Evolutionary conservation across 2,329 filamentous ascomycete species (phyloP), one percentile per base, ranked within the genome.

Genomic region (Cyanodermella asteris): DNA sequence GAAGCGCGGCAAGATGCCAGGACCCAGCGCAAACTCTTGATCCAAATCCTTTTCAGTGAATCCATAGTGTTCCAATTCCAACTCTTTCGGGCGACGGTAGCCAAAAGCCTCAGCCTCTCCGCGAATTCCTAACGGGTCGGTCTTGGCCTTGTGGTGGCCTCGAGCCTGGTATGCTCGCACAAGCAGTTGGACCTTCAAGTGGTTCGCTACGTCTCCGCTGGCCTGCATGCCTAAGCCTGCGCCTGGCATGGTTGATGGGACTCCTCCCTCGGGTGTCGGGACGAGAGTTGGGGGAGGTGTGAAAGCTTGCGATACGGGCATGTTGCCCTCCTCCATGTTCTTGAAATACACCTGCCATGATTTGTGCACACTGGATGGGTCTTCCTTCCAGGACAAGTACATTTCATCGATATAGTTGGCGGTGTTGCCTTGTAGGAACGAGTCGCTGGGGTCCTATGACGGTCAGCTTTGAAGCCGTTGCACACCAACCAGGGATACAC

Each of bases 321-420:
- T 94, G 44, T 87, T 77, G 49, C 87, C 87, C 37, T 70, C 76
- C 61, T 97, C 87, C 76, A 97, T 93, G 58, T 97, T 97, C 58
- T 72, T 78, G 66, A 97, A 97, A 65, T 97, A 97, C 47, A 90
- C 72, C 58, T 91, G 84, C 87, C 87, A 97, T 49, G 87, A 97
- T 42, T 91, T 64, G 54, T 97, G 87, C 31, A 97, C 87, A 46
- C 78, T 91, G 42, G 70, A 65, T 26, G 87, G 82, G 42, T 97
- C 81, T 36, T 76, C 62, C 56, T 84, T 91, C 87, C 87, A 97
- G 48, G 82, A 72, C 59, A 93, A 61, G 55, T 97, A 97, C 87
- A 97, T 97, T 61, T 93, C 87, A 52, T 97, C 87, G 48, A 97
- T 80, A 58, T 97, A 97, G 59, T 91, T 93, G 53, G 87, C 87